A percentile compares a stretch with the other conserved stretches of the same genome.
phyloP scores from a whole-genome alignment of 1,284 basidiomycete species.

The Microstroma glucosiphilum region DNA sequence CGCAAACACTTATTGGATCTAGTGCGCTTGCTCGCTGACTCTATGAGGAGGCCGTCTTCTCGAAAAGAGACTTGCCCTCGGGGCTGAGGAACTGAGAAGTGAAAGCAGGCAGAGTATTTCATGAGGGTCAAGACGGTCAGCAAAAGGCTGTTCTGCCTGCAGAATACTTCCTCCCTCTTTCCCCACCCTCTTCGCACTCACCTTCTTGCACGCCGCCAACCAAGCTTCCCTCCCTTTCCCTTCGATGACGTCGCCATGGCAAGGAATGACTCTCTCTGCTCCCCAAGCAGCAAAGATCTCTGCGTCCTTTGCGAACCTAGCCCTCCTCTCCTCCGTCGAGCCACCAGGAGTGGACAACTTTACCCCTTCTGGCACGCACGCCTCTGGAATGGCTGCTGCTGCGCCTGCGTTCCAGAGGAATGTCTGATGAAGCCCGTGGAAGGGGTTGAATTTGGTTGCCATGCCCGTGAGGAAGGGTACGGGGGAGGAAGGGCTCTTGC shows the following conservation, averaged over 20 bases:
- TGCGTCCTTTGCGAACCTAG: constrained; percentile 54
- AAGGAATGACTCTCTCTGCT: constrained; percentile 81
- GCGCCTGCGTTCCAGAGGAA: constrained; percentile 30
- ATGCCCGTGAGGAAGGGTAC: constrained; percentile 31
- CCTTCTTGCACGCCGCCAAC: constrained; percentile 47
- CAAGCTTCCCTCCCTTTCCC: constrained; percentile 66
- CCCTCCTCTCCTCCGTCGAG: constrained; percentile 48
- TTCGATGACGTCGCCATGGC: constrained; percentile 86
- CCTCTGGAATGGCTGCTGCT: constrained; percentile 20
- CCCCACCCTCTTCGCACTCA: constrained; percentile 11
- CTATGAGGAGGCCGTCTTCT: constrained; percentile 3
- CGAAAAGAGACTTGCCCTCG: constrained; percentile 29
- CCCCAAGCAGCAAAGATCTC: constrained; percentile 72
- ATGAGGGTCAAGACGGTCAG: background rate
- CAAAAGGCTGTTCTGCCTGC: background rate
- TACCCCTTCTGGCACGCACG: background rate
- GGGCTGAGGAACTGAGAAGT: constrained; percentile 19
- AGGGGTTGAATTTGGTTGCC: constrained; percentile 13
- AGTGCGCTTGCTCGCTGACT: too few species aligned
- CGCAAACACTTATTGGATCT: too few species aligned
- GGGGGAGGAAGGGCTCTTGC: constrained; percentile 25
- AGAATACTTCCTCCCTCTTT: background rate
- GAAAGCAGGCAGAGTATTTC: too few species aligned
- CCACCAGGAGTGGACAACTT: constrained; percentile 17
- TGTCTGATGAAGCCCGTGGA: constrained; percentile 22